Evolutionary conservation across 2,329 filamentous ascomycete species (phyloP), one percentile per base, ranked within the genome.

Genomic region (Gaeumannomyces tritici): DNA sequence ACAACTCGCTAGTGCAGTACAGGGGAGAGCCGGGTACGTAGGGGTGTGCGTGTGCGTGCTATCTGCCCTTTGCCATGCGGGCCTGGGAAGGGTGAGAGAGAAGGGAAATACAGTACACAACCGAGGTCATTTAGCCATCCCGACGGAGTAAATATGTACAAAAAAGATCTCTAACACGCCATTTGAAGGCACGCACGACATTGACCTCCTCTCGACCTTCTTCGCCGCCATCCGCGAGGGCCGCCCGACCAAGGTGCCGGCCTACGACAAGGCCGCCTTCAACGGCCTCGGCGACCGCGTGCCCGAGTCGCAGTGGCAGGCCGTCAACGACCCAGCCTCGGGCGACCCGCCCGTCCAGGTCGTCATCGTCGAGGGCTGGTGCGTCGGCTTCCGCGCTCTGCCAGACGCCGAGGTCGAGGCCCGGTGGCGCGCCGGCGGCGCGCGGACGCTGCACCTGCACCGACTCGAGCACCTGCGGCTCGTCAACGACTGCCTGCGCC

Each of bases 321-420:
- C 70, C 18, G 80, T 88, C 64, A 85, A 85, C 42, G 15, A 58
- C 26, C 75, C 73, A 0, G 78, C 83, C 2, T 18, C 24, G 31
- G 9, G 9, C 55, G 26, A 27, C n/a, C 12, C 54, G 4, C 77
- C 73, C n/a, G 74, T 83, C 28, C 74, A 83, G 28, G 84, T 93
- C 8, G 81, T 96, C 27, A 84, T 96, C 61, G 87, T 96, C 66
- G 92, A 97, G 73, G 92, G 93, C 24, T 96, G 92, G 93, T 95
- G 89, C 73, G 86, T 96, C 15, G 93, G 91, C 3, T 96, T 96
- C 75, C 85, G 87, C 7, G 74, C 88, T 0, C 73, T 93, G 15
- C 68, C 76, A 33, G 73, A 80, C 0, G 71, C 76, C n/a, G 78
- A 75, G 6, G 72, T 84, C 4, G 79, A 80, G 31, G 72, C 85